phyloP scores from a whole-genome alignment of 257 asterid species.

The Penstemon barbatus region DNA sequence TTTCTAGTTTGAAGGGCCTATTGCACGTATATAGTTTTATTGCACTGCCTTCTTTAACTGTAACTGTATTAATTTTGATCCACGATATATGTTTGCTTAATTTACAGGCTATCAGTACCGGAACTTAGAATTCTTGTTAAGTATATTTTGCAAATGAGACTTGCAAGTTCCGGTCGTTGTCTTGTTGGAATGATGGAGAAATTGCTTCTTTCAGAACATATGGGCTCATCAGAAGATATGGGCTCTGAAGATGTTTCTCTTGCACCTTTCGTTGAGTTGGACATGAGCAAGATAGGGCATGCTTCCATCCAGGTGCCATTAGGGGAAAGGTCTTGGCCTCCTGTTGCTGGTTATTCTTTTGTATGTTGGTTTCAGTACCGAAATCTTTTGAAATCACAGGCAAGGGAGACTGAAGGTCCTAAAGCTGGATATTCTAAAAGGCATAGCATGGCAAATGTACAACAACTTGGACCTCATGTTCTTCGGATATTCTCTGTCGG shows the following conservation, averaged over 20 bases:
- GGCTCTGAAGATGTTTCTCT: conserved; percentile 86
- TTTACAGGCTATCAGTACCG: conserved; percentile 75
- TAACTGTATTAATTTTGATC: conserved; percentile 18
- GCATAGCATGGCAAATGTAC: conserved; percentile 50
- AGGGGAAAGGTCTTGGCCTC: conserved; percentile 99
- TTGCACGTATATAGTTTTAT: conserved; percentile 20
- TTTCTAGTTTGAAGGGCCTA: conserved; percentile 16
- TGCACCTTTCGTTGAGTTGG: conserved; percentile 94
- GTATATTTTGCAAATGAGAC: conserved; percentile 81
- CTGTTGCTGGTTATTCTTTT: conserved; percentile 98
- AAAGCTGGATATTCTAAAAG: conserved; percentile 55
- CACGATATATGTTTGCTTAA: conserved; percentile 23
- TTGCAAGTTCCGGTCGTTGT: conserved; percentile 61
- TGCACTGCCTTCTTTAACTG: conserved; percentile 16
- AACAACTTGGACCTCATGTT: conserved; percentile 57
- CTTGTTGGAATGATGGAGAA: conserved; percentile 95
- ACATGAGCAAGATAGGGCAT: conserved; percentile 91
- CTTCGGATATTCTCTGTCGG: conserved; percentile 88
- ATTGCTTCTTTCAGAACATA: conserved; percentile 66
- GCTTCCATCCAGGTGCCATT: conserved; percentile 97
- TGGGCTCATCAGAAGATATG: conserved; percentile 57
- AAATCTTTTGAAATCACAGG: conserved; percentile 65
- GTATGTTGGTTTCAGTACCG: conserved; percentile 95
- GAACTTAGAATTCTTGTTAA: conserved; percentile 89
- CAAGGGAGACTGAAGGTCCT: conserved; percentile 66